Percentiles rank a stretch among this genome's conserved stretches.
These are phyloP conservation scores for Withania somnifera DNA, from an alignment of 305 asterid genomes.

Conservation along the genomic window DNA sequence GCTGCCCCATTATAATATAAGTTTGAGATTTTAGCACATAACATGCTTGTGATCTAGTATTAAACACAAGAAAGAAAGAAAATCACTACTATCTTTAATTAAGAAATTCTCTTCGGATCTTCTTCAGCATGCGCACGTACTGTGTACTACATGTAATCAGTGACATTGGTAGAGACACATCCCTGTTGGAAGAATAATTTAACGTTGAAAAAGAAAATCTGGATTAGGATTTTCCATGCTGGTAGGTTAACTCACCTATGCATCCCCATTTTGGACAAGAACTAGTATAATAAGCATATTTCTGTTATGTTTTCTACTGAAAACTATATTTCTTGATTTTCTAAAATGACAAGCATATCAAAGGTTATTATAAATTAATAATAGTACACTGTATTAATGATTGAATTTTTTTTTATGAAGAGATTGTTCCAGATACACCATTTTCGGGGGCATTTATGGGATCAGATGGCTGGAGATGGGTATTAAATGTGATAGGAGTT, in stretches of 20 bases:
- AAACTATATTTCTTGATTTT: too few species aligned
- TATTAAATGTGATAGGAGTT: conserved; percentile 74
- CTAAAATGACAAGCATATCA: too few species aligned
- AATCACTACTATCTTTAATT: not conserved
- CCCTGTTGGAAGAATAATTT: too few species aligned
- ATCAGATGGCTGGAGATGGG: conserved; percentile 59
- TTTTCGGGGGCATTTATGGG: conserved; percentile 76
- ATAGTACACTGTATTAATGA: not conserved
- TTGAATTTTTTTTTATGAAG: not conserved
- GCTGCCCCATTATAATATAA: not conserved
- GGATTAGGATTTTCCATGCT: too few species aligned
- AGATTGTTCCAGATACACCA: conserved; percentile 79
- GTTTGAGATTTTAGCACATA: not conserved
- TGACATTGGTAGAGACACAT: not conserved
- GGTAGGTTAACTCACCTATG: too few species aligned
- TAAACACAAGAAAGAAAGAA: not conserved
- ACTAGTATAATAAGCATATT: not conserved
- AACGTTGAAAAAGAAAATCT: too few species aligned
- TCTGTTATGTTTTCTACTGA: not conserved
- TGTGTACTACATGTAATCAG: not conserved
- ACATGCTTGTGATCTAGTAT: not conserved
- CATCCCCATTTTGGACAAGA: not conserved
- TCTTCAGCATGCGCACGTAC: not conserved
- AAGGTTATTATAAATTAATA: not conserved
- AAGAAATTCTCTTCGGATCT: not conserved